Evolutionary conservation across 164 flowering plant species (phyloP), one percentile per base, ranked within the genome.

Genomic region (Stephania yunnanensis): DNA sequence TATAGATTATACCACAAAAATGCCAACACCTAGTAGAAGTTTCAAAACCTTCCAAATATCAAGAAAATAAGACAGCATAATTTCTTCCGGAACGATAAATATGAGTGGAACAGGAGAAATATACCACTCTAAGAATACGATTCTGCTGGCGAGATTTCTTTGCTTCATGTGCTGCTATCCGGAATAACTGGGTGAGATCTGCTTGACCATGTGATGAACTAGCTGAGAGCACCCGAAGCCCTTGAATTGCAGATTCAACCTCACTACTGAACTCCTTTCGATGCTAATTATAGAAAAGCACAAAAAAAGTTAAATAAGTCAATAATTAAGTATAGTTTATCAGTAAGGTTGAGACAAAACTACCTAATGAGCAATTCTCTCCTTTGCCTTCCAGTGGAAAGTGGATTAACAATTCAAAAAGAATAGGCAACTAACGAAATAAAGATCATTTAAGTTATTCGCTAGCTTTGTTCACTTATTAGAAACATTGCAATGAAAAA

Each of bases 51-150:
- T 10, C 63, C 19, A 55, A 55, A 55, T 55, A 55, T 55, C 63
- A 55, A 55, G 53, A 8, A 8, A 2, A 48, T 12, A 55, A 17
- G 63, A 4, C 17, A 55, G 63, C 63, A 48, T 17, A 53, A 72
- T 1, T 52, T 42, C 19, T 15, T 55, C 10, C n/a, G 15, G 31
- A 30, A 29, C 1, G 13, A 50, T 20, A 25, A 65, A 61, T 12
- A 78, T 17, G 61, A 44, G 9, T 2, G 48, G 30, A 72, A 52
- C 9, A 70, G 22, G 69, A 7, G 67, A 65, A 70, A 70, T 88
- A 85, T 76, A 95, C 98, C 91, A 95, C 92, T 75, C 99, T 88
- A 52, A 92, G 75, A 65, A 90, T 89, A 67, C 99, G 89, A 78
- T 88, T 87, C 64, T 91, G 96, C 10, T 91, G 82, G 53, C 85